These are phyloP conservation scores for Trichoderma sp. DNA, from an alignment of 2,329 filamentous ascomycete species.

Conservation along the genomic window DNA sequence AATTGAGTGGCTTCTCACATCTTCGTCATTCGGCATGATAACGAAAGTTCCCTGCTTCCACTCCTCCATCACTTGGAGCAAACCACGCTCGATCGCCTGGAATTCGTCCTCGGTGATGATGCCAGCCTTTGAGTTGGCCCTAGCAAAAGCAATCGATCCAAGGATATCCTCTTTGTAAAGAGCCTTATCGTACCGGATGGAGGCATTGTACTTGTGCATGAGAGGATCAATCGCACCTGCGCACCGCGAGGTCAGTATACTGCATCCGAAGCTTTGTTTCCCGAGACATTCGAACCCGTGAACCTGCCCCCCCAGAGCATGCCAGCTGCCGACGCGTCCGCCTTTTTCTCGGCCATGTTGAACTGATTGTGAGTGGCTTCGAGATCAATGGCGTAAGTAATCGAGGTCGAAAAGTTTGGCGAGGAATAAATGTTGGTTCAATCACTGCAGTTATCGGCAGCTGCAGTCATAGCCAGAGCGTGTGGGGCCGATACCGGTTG, in stretches of 20 bases:
- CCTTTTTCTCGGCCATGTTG: conserved; percentile 30
- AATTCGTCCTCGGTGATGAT: conserved; percentile 77
- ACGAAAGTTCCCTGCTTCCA: conserved; percentile 55
- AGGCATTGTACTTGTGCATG: conserved; percentile 79
- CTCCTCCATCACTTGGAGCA: conserved; percentile 60
- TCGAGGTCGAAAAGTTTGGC: not conserved
- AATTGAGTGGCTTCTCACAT: conserved; percentile 12
- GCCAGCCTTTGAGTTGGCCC: conserved; percentile 74
- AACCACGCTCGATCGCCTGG: conserved; percentile 69
- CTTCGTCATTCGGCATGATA: conserved; percentile 59
- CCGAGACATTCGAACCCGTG: conserved; percentile 46
- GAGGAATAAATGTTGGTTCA: not conserved
- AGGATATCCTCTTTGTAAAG: conserved; percentile 82
- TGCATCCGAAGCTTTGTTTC: conserved; percentile 34
- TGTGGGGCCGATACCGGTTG: not conserved
- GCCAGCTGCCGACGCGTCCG: conserved; percentile 36
- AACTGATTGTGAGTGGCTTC: not conserved
- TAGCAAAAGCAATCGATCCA: conserved; percentile 79
- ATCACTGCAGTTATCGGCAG: not conserved
- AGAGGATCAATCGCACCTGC: conserved; percentile 71
- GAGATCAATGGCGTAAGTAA: not conserved
- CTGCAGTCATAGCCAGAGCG: not conserved
- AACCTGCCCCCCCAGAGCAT: conserved; percentile 56
- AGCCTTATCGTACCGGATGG: conserved; percentile 72
- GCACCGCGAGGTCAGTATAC: conserved; percentile 37